Conservation (phyloP, 2,329 filamentous ascomycete genomes). For the Fusarium pininemorale region DNA sequence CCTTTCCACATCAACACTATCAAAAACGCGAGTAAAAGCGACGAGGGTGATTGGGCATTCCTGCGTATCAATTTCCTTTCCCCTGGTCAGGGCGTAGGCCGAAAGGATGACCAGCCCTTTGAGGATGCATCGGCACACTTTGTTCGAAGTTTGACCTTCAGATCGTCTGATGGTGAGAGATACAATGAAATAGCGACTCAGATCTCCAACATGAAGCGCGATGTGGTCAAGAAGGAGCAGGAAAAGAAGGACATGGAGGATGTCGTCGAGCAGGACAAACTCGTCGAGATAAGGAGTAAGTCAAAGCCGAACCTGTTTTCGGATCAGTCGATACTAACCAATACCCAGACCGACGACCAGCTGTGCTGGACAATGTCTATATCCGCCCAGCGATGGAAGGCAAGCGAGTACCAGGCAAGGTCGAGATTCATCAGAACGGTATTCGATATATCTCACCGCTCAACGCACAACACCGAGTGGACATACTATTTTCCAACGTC, state of each 20-base stretch:
- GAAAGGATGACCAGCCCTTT: slow-evolving; percentile 97
- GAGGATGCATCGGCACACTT: slow-evolving; percentile 97
- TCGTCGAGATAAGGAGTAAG: slow-evolving; percentile 91
- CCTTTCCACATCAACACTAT: slow-evolving; percentile 98
- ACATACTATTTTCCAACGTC: slow-evolving; percentile 97
- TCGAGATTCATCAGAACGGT: slow-evolving; percentile 99
- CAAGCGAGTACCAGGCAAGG: slow-evolving; percentile 93
- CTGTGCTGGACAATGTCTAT: slow-evolving; percentile 92
- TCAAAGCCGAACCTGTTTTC: slow-evolving; percentile 19
- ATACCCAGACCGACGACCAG: slow-evolving; percentile 82
- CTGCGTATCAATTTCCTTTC: slow-evolving; percentile 97
- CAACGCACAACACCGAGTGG: slow-evolving; percentile 83
- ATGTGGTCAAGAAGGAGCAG: slow-evolving; percentile 89
- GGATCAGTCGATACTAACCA: slow-evolving; percentile 49
- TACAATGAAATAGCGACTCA: slow-evolving; percentile 92
- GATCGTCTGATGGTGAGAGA: slow-evolving; percentile 86
- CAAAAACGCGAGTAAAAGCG: slow-evolving; percentile 98
- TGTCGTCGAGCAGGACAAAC: slow-evolving; percentile 97
- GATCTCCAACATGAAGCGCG: slow-evolving; percentile 96
- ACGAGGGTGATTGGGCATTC: slow-evolving; percentile 93
- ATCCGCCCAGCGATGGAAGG: slow-evolving; percentile 95
- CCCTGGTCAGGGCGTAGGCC: slow-evolving; percentile 93
- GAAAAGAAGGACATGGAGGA: slow-evolving; percentile 99
- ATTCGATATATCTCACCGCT: slow-evolving; percentile 89
- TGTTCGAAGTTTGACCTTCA: slow-evolving; percentile 92